Conservation (phyloP, 495 filamentous ascomycete genomes). For the Penicillium odoratum region DNA sequence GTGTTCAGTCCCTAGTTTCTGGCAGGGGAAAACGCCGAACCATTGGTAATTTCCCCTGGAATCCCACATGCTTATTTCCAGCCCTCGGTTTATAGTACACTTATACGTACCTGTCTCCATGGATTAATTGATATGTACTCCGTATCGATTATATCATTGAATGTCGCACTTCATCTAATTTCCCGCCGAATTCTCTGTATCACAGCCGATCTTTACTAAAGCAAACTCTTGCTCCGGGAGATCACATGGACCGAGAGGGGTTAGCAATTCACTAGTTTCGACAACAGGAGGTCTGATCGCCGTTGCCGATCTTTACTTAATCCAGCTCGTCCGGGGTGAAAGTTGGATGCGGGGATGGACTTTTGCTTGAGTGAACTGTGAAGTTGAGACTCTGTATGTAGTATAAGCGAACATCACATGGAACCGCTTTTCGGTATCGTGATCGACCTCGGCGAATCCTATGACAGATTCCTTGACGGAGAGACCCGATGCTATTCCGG, state of each 20-base stretch:
- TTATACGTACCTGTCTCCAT: neutral
- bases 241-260: slow-evolving; percentile 9
- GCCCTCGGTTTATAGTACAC: neutral
- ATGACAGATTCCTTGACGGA: neutral
- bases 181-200: neutral
- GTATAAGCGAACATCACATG: slow-evolving; percentile 13
- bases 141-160: too few species aligned
- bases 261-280: slow-evolving; percentile 4
- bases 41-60: neutral
- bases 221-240: slow-evolving; percentile 14
- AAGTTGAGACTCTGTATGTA: neutral
- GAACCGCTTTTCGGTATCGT: neutral
- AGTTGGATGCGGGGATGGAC: slow-evolving; percentile 19
- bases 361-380: neutral
- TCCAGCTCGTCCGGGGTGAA: slow-evolving; percentile 11
- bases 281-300: slow-evolving; percentile 10
- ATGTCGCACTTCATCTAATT: neutral
- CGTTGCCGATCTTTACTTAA: slow-evolving; percentile 11
- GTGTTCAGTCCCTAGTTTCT: slow-evolving; percentile 11
- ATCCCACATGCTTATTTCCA: slow-evolving; percentile 5
- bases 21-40: slow-evolving; percentile 1
- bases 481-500: slow-evolving; percentile 17
- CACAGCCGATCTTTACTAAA: slow-evolving; percentile 20
- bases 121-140: neutral
- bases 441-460: slow-evolving; percentile 21